A percentile compares a stretch with the other conserved stretches of the same genome.
These are phyloP conservation scores for Sungouiella blattae DNA, from an alignment of 805 yeast species.

Conservation along the genomic window DNA sequence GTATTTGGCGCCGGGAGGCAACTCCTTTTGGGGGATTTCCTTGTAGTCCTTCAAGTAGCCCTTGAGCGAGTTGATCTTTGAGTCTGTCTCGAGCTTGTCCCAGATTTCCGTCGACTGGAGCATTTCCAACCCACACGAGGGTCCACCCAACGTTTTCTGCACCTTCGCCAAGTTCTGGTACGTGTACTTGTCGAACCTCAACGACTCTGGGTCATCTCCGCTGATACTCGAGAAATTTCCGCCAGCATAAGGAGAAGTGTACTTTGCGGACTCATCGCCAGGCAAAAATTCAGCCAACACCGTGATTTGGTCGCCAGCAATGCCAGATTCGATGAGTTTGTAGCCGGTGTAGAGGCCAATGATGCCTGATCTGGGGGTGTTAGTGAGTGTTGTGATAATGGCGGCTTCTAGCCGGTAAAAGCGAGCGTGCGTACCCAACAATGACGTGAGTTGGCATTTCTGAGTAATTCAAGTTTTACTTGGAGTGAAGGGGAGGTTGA, in stretches of 20 bases:
- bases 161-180: constrained; percentile 46
- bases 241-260: constrained; percentile 79
- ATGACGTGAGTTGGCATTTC: no score
- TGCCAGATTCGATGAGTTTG: constrained; percentile 48
- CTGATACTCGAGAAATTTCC: constrained; percentile 46
- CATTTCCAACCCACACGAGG: constrained; percentile 50
- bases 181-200: constrained; percentile 54
- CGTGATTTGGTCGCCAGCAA: constrained; percentile 42
- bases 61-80: constrained; percentile 45
- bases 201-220: constrained; percentile 44
- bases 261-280: constrained; percentile 71
- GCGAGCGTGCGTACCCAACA: constrained; percentile 2
- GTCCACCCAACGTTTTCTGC: constrained; percentile 48
- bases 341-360: constrained; percentile 83
- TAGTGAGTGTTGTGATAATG: neutral
- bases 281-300: constrained; percentile 67
- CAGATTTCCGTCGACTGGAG: constrained; percentile 58
- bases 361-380: constrained; percentile 13
- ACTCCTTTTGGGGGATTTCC: constrained; percentile 23
- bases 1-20: constrained; percentile 18
- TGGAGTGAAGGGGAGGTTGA: no score
- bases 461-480: no score
- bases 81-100: constrained; percentile 45
- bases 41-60: constrained; percentile 48
- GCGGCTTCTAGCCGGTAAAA: no score